Percentiles rank a stretch among this genome's conserved stretches.
phyloP scores from a whole-genome alignment of 805 yeast species.

The Schwanniomyces sp. region DNA sequence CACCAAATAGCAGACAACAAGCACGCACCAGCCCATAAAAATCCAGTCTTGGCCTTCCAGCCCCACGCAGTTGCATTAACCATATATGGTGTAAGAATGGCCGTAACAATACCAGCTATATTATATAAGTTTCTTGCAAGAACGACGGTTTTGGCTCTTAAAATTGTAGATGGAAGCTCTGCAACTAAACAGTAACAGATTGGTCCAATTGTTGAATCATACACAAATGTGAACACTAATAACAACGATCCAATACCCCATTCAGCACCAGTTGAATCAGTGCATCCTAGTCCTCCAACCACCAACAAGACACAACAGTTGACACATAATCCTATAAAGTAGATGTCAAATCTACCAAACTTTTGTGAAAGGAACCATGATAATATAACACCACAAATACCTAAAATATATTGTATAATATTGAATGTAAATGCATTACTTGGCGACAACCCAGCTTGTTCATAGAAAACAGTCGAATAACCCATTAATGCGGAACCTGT shows the following conservation, averaged over 20 bases:
- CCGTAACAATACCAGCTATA: slow-evolving; percentile 28
- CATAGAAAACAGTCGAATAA: slow-evolving; percentile 35
- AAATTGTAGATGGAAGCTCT: slow-evolving; percentile 42
- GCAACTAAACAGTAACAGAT: slow-evolving; percentile 34
- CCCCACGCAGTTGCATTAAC: slow-evolving; percentile 47
- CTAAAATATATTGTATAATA: slow-evolving; percentile 31
- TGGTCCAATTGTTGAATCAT: slow-evolving; percentile 29
- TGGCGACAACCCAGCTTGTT: slow-evolving; percentile 31
- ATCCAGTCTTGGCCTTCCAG: slow-evolving; percentile 50
- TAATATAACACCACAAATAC: slow-evolving; percentile 26
- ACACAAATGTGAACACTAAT: slow-evolving; percentile 20
- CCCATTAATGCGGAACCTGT: slow-evolving; percentile 40
- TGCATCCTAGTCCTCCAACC: slow-evolving; percentile 37
- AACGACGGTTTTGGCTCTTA: slow-evolving; percentile 43
- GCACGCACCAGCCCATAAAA: slow-evolving; percentile 43
- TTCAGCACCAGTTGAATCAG: slow-evolving; percentile 23
- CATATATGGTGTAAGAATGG: slow-evolving; percentile 49
- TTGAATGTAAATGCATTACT: slow-evolving; percentile 27
- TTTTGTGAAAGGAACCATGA: slow-evolving; percentile 31
- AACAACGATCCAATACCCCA: slow-evolving; percentile 14
- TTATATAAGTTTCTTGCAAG: slow-evolving; percentile 30
- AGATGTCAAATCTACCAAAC: slow-evolving; percentile 41
- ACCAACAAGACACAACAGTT: slow-evolving; percentile 31
- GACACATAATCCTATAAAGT: slow-evolving; percentile 35
- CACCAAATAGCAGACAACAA: slow-evolving; percentile 17